Conservation (phyloP, 768 basidiomycete species). For the Xerocomus brunneocitrinus region DNA sequence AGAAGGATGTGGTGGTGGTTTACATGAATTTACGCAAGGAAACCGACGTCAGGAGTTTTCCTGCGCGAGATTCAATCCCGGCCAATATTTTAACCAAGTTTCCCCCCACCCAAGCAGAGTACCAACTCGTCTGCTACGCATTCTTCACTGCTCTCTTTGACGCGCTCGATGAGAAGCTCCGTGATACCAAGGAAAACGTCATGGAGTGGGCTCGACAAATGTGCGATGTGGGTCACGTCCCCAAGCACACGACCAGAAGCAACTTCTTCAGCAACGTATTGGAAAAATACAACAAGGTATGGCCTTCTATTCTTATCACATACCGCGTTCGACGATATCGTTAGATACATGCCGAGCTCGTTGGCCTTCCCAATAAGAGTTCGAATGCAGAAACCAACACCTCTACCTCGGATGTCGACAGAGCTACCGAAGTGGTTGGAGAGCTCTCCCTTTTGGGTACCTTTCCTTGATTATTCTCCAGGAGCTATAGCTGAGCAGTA, state of each 20-base stretch:
- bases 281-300: not conserved
- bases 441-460: too few relatives aligned
- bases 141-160: not conserved
- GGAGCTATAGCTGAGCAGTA: too few relatives aligned
- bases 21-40: not conserved
- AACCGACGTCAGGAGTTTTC: not conserved
- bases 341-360: not conserved
- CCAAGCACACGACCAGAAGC: not conserved
- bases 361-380: too few relatives aligned
- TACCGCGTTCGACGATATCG: not conserved
- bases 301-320: not conserved
- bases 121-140: not conserved
- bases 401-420: too few relatives aligned
- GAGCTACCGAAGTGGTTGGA: too few relatives aligned
- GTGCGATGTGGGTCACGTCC: not conserved
- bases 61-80: not conserved
- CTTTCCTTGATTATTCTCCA: too few relatives aligned
- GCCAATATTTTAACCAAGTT: not conserved
- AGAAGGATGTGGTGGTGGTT: not conserved
- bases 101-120: not conserved
- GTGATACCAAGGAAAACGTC: not conserved
- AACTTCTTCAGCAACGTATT: not conserved
- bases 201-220: not conserved
- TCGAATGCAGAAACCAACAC: too few relatives aligned
- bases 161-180: not conserved